Evolutionary conservation across 768 basidiomycete genomes (phyloP), one percentile per base, ranked within the genome.

Genomic region (Tephrocybe rancida): DNA sequence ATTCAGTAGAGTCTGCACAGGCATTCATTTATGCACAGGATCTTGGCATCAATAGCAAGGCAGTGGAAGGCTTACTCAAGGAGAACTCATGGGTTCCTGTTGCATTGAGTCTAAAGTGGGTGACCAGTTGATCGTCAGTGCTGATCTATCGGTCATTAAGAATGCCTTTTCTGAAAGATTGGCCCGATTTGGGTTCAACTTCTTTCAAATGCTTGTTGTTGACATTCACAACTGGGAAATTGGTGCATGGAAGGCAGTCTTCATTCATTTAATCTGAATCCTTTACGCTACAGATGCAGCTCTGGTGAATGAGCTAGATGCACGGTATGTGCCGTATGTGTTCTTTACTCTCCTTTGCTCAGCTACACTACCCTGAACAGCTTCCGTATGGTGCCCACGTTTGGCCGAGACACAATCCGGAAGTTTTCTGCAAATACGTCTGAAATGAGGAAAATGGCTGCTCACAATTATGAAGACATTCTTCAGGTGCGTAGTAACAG

Each of bases 181-280:
- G 26, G 60, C 60, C 6, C 7, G 5, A 11, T 18, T 27, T 37
- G 11, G 14, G 7, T 3, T 35, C 55, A 22, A 26, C 10, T 72
- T 11, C 16, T 18, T 11, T 16, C 8, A 41, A 2, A 70, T 73
- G 59, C 59, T 74, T 14, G 70, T 65, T 1, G 63, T 69, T 9
- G 72, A 78, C 52, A 53, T 69, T 52, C 72, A 68, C 53, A 67
- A 69, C 42, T 46, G 65, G 37, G 65, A 67, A 39, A 54, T 67
- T 1, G 65, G 68, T 10, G 64, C 61, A 3, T 67, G 62, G 61
- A 69, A 66, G 43, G 42, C 51, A 10, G 8, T 65, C 1, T 57
- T 69, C 11, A 57, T 47, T 7, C 68, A 69, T 44, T 44, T 68
- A 1, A 50, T 67, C 16, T 60, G 58, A 10, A 61, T 67, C 11